phyloP scores from a whole-genome alignment of 805 yeast genomes.

The Clavispora carvajalis region DNA sequence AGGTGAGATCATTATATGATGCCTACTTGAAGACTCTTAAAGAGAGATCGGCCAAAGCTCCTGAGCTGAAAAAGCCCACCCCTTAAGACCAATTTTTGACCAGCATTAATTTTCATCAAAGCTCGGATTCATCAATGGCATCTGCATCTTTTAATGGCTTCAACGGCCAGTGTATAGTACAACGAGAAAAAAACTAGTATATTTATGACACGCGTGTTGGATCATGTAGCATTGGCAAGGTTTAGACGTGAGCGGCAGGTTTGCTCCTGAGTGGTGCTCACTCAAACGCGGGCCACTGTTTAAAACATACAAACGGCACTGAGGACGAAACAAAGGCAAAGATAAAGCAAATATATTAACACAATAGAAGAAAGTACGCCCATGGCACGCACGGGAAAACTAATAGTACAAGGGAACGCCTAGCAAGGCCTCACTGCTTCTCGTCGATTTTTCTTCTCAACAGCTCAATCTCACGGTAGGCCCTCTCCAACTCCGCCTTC shows the following conservation, averaged over 20 bases:
- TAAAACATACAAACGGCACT: too few relatives aligned
- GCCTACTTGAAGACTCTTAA: too few relatives aligned
- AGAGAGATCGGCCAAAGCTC: too few relatives aligned
- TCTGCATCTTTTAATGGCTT: neutral
- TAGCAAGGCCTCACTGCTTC: constrained; percentile 7
- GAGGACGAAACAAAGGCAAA: too few relatives aligned
- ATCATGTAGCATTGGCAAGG: too few relatives aligned
- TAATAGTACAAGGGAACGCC: neutral
- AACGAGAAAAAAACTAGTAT: neutral
- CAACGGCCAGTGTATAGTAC: neutral
- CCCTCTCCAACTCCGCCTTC: constrained; percentile 82
- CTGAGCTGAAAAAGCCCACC: too few relatives aligned
- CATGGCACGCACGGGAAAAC: neutral
- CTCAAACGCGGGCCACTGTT: too few relatives aligned
- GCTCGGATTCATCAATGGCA: neutral
- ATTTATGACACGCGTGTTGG: too few relatives aligned
- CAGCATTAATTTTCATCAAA: too few relatives aligned
- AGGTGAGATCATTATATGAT: neutral
- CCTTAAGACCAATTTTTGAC: too few relatives aligned
- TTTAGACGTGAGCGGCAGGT: too few relatives aligned
- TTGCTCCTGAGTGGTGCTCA: too few relatives aligned
- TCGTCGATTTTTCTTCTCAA: constrained; percentile 49
- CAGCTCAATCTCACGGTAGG: constrained; percentile 85
- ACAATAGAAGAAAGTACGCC: neutral
- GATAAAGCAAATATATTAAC: neutral